Base-by-base conservation (phyloP, 495 filamentous ascomycete genomes). In the Penicillium flavigenum region DNA sequence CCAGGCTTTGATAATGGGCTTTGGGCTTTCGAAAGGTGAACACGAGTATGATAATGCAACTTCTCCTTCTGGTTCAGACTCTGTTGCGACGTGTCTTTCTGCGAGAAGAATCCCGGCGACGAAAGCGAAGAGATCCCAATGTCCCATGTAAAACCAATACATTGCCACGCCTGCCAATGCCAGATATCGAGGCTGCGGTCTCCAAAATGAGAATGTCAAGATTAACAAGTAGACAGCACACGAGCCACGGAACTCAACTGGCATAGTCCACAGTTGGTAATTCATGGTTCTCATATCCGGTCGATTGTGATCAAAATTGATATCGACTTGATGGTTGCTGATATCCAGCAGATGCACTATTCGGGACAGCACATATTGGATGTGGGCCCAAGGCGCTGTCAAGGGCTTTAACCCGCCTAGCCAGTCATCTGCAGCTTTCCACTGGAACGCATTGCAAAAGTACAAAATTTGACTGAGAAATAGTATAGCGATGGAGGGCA, bases 211-310 rank as follows among this genome's bases (percentile, higher is more conserved):
- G 19, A 76, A 32, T 24, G 61, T 66, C 19, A 80, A 42, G 14
- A 78, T 51, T 6, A 71, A 55, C 7, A 79, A 63, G 54, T 79
- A 80, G 12, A 81, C 64, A 10, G 75, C 64, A 54, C 78, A 72
- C 0, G 77, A 80, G 11, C 75, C 75, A 5, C 79, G 70, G 41
- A 79, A 78, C 42, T 80, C 78, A 26, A 76, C 52, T 0, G 75
- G 74, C 36, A 82, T 79, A 3, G 79, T 81, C 79, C 79, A 82
- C 20, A 81, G 66, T 29, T 80, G 79, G 5, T 44, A 47, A 26
- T 60, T 66, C 5, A 69, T 47, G 12, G n/a, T 47, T 2, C 19
- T 14, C 22, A 19, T 29, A 22, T 52, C 56, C 5, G 41, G 39
- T 29, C 29, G 41, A 2, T 24, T 16, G 29, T 5, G 11, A 9